Conservation (phyloP, 768 basidiomycete species). For the Cystofilobasidium ferigula region DNA sequence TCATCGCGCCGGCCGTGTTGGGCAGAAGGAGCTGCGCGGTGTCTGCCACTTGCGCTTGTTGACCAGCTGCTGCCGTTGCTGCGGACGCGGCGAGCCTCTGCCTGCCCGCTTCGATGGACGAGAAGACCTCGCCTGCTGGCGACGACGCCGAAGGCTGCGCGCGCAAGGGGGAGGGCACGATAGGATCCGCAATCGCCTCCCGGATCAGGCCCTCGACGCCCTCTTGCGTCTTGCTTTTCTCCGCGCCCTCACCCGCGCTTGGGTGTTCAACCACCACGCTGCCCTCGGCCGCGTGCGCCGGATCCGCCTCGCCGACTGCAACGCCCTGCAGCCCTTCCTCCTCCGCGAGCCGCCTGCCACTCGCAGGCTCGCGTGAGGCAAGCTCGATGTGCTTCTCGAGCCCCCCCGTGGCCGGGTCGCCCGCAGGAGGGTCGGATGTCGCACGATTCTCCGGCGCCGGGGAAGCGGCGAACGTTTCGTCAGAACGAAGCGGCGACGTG, state of each 20-base stretch:
- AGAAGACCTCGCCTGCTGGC: slow-evolving; percentile 1
- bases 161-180: neutral
- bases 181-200: slow-evolving; percentile 13
- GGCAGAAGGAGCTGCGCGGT: slow-evolving; percentile 25
- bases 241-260: neutral
- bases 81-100: slow-evolving; percentile 16
- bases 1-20: slow-evolving; percentile 33
- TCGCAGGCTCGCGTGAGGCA: neutral
- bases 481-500: slow-evolving; percentile 44
- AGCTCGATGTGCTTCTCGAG: slow-evolving; percentile 14
- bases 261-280: neutral
- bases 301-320: neutral
- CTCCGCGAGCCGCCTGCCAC: slow-evolving; percentile 11
- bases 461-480: too few species aligned
- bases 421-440: too few species aligned
- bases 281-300: neutral
- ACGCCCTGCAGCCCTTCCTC: slow-evolving; percentile 25
- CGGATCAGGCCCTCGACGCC: slow-evolving; percentile 13
- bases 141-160: neutral
- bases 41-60: slow-evolving; percentile 48
- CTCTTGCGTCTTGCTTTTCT: neutral
- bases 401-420: too few species aligned
- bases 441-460: too few species aligned
- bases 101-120: slow-evolving; percentile 21
- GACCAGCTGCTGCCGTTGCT: slow-evolving; percentile 40